phyloP scores from a whole-genome alignment of 805 yeast species.

The Metschnikowia similis region DNA sequence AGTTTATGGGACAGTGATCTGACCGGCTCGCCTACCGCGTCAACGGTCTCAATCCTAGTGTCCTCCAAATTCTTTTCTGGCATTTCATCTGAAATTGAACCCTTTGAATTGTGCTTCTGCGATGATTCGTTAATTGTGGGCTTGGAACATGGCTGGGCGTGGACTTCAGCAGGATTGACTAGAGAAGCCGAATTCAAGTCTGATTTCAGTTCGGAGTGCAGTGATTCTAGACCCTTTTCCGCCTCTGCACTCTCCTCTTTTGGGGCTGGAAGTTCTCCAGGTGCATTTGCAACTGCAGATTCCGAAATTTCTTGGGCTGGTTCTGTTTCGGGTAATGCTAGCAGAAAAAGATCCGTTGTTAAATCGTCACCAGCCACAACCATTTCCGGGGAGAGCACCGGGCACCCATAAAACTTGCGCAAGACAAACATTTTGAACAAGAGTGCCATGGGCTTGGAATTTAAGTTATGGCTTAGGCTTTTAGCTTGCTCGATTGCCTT shows the following conservation, averaged over 20 bases:
- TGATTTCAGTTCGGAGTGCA: too few species aligned
- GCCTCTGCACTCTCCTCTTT: not conserved
- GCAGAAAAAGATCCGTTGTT: not conserved
- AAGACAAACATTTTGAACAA: constrained; percentile 12
- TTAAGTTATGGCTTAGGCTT: not conserved
- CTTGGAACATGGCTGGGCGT: too few species aligned
- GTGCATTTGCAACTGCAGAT: not conserved
- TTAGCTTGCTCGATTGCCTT: not conserved
- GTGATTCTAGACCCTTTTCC: too few species aligned
- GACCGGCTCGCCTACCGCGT: too few species aligned
- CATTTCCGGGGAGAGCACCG: constrained; percentile 1
- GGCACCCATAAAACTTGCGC: constrained; percentile 16
- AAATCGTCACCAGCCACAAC: not conserved
- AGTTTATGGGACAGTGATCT: too few species aligned
- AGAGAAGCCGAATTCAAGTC: too few species aligned
- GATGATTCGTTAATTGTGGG: too few species aligned
- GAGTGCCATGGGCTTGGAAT: not conserved
- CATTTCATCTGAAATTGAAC: too few species aligned
- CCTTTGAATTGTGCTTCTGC: too few species aligned
- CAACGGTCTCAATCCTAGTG: too few species aligned
- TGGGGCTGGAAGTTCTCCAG: not conserved
- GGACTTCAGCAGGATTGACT: too few species aligned
- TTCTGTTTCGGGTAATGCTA: not conserved
- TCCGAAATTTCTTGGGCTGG: not conserved
- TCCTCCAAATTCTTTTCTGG: too few species aligned